These are phyloP conservation scores for Phytophthora chlamydospora DNA, from an alignment of 352 stramenopile species.

Conservation along the genomic window DNA sequence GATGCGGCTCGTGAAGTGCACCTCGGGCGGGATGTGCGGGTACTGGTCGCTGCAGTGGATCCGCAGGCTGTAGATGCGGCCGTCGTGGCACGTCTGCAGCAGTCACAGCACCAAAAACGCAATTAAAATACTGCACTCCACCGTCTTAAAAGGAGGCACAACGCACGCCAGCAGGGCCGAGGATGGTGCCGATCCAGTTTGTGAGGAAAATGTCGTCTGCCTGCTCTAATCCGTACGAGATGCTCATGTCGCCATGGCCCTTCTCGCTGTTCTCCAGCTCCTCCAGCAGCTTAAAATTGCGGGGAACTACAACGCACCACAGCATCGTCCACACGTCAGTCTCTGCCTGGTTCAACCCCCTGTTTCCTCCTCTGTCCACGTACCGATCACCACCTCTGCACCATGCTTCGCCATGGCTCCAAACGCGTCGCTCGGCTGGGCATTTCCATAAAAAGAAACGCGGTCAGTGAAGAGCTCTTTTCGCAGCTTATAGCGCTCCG, in stretches of 20 bases:
- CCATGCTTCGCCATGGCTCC: slow-evolving; percentile 75
- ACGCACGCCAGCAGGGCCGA: slow-evolving; percentile 94
- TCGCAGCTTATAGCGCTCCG: slow-evolving; percentile 6
- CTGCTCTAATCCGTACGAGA: slow-evolving; percentile 95
- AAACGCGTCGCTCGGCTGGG: slow-evolving; percentile 28
- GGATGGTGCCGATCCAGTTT: slow-evolving; percentile 98
- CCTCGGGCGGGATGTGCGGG: slow-evolving; percentile 92
- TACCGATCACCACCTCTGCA: slow-evolving; percentile 83
- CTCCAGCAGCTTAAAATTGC: slow-evolving; percentile 95
- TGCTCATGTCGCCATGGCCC: slow-evolving; percentile 93
- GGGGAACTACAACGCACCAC: slow-evolving; percentile 61
- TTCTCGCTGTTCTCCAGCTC: slow-evolving; percentile 94
- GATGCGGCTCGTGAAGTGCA: slow-evolving; percentile 97
- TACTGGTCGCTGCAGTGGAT: slow-evolving; percentile 95
- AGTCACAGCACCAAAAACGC: background rate
- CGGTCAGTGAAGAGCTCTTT: slow-evolving; percentile 18
- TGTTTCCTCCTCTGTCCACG: slow-evolving; percentile 6
- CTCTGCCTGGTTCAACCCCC: background rate
- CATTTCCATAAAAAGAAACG: slow-evolving; percentile 12
- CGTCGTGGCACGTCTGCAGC: slow-evolving; percentile 94
- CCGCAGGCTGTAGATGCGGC: slow-evolving; percentile 96
- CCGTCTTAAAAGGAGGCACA: slow-evolving; percentile 5
- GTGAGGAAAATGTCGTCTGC: slow-evolving; percentile 98
- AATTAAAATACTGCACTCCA: background rate
- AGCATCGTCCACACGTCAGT: background rate